Evolutionary conservation across 2,329 filamentous ascomycete genomes (phyloP).

Genomic region (Akanthomyces muscarius): DNA sequence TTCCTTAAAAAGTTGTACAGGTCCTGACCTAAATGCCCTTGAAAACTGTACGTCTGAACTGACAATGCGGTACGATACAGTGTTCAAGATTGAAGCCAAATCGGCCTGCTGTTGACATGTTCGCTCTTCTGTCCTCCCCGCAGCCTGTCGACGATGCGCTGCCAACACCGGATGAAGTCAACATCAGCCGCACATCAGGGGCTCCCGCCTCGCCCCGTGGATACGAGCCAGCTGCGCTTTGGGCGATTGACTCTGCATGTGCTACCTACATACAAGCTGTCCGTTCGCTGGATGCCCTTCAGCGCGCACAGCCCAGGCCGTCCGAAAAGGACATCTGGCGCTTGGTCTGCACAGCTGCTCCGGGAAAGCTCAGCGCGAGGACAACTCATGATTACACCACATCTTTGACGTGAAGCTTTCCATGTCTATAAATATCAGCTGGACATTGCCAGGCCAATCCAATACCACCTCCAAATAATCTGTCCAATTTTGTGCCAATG

Average conservation of each 20-base stretch:
- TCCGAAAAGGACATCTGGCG: too few relatives aligned
- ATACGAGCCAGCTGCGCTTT: slow-evolving; percentile 3
- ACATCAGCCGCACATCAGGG: slow-evolving; percentile 10
- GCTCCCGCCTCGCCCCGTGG: neutral
- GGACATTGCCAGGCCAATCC: neutral
- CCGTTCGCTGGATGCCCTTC: neutral
- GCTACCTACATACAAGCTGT: neutral
- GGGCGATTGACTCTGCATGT: too few relatives aligned
- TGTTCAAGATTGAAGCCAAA: neutral
- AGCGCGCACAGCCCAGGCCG: too few relatives aligned
- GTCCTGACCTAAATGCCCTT: too few relatives aligned
- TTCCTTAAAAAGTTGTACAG: too few relatives aligned
- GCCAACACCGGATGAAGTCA: neutral
- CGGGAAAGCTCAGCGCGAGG: too few relatives aligned
- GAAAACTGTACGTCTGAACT: neutral
- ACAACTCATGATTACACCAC: neutral
- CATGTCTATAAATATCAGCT: neutral
- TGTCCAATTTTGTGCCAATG: neutral
- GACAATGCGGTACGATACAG: too few relatives aligned
- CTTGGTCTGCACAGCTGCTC: too few relatives aligned
- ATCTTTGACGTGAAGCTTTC: neutral
- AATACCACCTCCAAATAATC: neutral
- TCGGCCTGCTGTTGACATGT: neutral
- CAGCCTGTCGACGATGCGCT: neutral
- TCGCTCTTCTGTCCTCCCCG: neutral